Evolutionary conservation across 2,329 filamentous ascomycete genomes (phyloP).

Genomic region (Penicillium sp.): DNA sequence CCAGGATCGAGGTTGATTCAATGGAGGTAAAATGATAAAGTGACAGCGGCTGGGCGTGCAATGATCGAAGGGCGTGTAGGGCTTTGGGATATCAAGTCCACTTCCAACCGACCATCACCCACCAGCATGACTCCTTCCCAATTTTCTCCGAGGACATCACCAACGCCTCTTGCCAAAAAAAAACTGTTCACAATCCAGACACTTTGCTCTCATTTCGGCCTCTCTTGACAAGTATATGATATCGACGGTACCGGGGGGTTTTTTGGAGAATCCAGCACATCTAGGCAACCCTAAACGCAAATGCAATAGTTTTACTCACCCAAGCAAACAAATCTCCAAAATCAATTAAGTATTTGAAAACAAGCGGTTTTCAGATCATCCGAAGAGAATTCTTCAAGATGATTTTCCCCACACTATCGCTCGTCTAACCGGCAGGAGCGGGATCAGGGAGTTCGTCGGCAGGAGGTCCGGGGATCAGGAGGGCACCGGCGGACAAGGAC

Average conservation of each 20-base stretch:
- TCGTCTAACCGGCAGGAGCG: constrained; percentile 50
- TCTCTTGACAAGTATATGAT: background rate
- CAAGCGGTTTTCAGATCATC: constrained; percentile 26
- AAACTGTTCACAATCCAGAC: background rate
- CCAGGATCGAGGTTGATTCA: background rate
- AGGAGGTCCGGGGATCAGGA: constrained; percentile 35
- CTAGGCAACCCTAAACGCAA: constrained; percentile 20
- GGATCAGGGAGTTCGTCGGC: constrained; percentile 43
- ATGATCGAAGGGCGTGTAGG: background rate
- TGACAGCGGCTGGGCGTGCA: background rate
- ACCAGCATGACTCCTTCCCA: constrained; percentile 3
- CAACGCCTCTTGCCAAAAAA: background rate
- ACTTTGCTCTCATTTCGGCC: background rate
- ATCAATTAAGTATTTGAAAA: constrained; percentile 27
- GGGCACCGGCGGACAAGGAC: constrained; percentile 39
- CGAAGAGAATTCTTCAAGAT: constrained; percentile 27
- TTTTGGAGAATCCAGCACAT: constrained; percentile 17
- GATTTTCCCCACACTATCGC: constrained; percentile 41
- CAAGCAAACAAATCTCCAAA: constrained; percentile 24
- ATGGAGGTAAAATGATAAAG: background rate
- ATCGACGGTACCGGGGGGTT: constrained; percentile 11
- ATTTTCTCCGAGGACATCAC: background rate
- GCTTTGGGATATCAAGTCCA: constrained; percentile 4
- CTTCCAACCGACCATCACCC: background rate
- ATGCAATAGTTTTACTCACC: constrained; percentile 25